Evolutionary conservation across 208 protist species (phyloP), one percentile per base, ranked within the genome.

Genomic region (Porcisia deanei): DNA sequence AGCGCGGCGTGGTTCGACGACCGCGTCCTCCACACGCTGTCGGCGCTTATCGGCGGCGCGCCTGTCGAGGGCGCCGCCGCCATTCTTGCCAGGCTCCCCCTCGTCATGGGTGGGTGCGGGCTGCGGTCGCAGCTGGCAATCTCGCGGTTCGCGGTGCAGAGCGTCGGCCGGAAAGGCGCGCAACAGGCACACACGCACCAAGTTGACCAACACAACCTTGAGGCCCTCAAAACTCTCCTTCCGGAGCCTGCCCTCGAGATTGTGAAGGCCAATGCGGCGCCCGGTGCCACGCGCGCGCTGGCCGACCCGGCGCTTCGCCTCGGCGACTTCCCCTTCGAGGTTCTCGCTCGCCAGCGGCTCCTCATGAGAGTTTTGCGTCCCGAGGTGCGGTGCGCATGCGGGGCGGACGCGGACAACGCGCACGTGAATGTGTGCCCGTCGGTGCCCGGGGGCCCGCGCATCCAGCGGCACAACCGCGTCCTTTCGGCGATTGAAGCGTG

Each of bases 401-500:
- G 73, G 58, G 65, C 34, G 54, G 65, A 75, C 71, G 25, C 57
- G 22, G 57, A 60, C 57, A 60, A 60, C 57, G 57, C 57, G 57
- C 57, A 60, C 57, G 25, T 84, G 41, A 71, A 87, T 68, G 83
- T 80, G 59, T 84, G 83, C 70, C 41, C 60, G 7, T n/a, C 47
- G 7, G 12, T 84, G 2, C 60, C 49, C 34, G 54, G 66, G 7
- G 58, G 75, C 0, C 60, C 79, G 53, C 63, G 76, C 34, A 68
- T 61, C 18, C 52, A 75, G 34, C 73, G 83, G n/a, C 83, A 87
- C 67, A 73, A 87, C 57, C 58, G 52, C 60, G 60, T 84, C 57
- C 63, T 72, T 37, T 25, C 9, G 4, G 66, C 65, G 14, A 74
- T 87, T 20, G 75, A 53, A 2, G 71, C 70, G 49, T 79, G 79